These are phyloP conservation scores for Lavandula angustifolia DNA, from an alignment of 257 asterid genomes.

Conservation along the genomic window DNA sequence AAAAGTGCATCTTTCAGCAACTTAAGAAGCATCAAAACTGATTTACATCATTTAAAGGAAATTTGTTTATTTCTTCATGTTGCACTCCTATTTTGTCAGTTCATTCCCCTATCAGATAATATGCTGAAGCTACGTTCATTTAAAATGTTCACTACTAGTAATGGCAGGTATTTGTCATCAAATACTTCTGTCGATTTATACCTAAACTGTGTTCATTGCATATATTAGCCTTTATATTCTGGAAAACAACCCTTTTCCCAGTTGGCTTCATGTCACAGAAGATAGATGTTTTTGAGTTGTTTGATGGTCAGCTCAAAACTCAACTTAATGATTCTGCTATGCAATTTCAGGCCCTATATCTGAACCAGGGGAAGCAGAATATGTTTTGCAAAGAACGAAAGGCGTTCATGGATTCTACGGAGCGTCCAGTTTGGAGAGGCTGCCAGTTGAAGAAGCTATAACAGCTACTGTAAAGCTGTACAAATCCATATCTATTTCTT, in stretches of 20 bases:
- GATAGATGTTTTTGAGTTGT: background rate
- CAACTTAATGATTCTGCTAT: conserved; percentile 14
- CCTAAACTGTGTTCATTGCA: background rate
- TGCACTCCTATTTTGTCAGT: background rate
- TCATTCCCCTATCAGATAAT: background rate
- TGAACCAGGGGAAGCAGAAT: conserved; percentile 75
- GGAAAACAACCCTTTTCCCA: background rate
- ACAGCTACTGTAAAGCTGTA: conserved; percentile 71
- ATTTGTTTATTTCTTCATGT: background rate
- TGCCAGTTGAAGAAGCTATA: conserved; percentile 92
- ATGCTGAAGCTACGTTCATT: background rate
- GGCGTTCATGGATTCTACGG: conserved; percentile 98
- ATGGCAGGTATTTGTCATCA: too few species aligned
- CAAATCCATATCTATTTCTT: conserved; percentile 66
- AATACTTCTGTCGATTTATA: background rate
- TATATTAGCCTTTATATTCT: too few species aligned
- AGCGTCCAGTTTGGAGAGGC: conserved; percentile 96
- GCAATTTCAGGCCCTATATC: conserved; percentile 77
- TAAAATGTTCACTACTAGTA: too few species aligned
- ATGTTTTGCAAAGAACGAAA: conserved; percentile 74
- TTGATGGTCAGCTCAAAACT: background rate
- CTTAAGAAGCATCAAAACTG: background rate
- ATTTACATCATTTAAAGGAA: background rate
- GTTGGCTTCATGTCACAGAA: background rate
- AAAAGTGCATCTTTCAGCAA: conserved; percentile 8